These are phyloP conservation scores for Rhynchosporium agropyri DNA, from an alignment of 2,329 filamentous ascomycete species.

Conservation along the genomic window DNA sequence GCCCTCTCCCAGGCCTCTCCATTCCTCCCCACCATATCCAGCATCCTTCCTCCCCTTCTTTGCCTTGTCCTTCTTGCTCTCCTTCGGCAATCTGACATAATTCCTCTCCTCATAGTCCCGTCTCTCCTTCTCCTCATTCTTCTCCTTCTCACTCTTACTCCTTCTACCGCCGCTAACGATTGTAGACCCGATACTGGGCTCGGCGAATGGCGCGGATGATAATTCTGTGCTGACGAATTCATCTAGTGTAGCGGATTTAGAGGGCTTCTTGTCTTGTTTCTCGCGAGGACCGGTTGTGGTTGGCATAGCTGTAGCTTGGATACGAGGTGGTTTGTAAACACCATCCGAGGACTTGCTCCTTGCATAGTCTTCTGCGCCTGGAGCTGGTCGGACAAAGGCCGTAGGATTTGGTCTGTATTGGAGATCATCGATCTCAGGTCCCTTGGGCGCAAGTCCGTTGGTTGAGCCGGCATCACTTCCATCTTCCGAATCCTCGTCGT, in stretches of 20 bases:
- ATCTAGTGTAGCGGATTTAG: conserved; percentile 83
- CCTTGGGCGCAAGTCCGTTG: conserved; percentile 34
- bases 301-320: conserved; percentile 85
- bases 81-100: conserved; percentile 81
- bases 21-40: conserved; percentile 91
- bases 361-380: conserved; percentile 34
- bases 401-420: conserved; percentile 64
- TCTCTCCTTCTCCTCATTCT: conserved; percentile 76
- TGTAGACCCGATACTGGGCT: conserved; percentile 90
- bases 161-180: conserved; percentile 78
- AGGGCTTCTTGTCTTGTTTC: conserved; percentile 61
- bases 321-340: conserved; percentile 85
- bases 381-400: conserved; percentile 43
- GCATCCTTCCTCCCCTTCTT: conserved; percentile 54
- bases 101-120: conserved; percentile 90
- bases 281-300: conserved; percentile 51
- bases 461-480: conserved; percentile 39
- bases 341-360: conserved; percentile 57
- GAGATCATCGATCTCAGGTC: conserved; percentile 56
- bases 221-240: conserved; percentile 89
- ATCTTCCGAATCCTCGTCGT: conserved; percentile 39
- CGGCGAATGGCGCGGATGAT: conserved; percentile 75
- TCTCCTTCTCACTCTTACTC: conserved; percentile 75
- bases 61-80: conserved; percentile 86
- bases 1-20: conserved; percentile 81